These are phyloP conservation scores for Kwoniella heveanensis DNA, from an alignment of 768 basidiomycete genomes.

Conservation along the genomic window DNA sequence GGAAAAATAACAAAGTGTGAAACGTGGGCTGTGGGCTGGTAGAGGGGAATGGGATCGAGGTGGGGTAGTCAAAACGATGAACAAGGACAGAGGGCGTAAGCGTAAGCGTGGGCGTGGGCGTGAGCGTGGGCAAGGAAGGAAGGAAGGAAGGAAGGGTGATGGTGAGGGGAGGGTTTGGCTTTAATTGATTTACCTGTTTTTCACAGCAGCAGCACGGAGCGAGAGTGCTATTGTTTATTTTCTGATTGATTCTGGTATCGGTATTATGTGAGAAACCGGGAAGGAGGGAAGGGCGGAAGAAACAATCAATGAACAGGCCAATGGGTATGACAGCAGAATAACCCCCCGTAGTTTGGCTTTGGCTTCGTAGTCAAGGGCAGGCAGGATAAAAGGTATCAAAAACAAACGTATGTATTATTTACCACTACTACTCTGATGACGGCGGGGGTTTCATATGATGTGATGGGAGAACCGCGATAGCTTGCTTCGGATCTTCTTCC, in stretches of 20 bases:
- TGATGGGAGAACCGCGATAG: neutral
- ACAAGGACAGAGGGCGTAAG: neutral
- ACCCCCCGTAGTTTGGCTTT: too few relatives aligned
- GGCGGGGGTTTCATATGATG: neutral
- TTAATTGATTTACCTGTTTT: slow-evolving; percentile 2
- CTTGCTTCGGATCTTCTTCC: slow-evolving; percentile 1
- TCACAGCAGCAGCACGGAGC: neutral
- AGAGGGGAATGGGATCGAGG: neutral
- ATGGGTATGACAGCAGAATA: neutral
- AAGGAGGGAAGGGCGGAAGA: neutral
- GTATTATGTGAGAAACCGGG: neutral
- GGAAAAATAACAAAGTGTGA: slow-evolving; percentile 9
- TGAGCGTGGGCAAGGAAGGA: neutral
- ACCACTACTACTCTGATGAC: neutral
- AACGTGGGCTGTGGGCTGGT: slow-evolving; percentile 11
- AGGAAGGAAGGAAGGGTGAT: neutral
- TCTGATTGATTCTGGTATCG: neutral
- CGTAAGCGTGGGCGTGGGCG: neutral
- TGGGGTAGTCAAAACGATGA: neutral
- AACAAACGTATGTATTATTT: neutral
- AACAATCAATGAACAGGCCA: neutral
- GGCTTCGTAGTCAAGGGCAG: neutral
- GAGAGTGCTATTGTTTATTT: neutral
- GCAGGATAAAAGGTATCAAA: slow-evolving; percentile 3
- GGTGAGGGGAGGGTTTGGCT: neutral